Conservation (phyloP, 805 yeast genomes). For the Danielia oregonensis region DNA sequence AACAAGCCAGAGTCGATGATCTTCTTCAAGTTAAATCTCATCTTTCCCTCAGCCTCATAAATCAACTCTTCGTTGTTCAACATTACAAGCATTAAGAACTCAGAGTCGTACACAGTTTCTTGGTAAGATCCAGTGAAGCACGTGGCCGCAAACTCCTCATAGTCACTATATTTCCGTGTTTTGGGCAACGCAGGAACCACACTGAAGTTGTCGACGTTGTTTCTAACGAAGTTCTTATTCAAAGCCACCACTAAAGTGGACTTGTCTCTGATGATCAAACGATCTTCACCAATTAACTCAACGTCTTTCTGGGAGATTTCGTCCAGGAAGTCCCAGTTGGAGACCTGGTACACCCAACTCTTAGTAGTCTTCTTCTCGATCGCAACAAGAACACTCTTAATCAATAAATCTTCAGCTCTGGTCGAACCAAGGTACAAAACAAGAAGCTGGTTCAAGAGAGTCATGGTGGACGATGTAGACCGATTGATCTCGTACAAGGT, state of each 20-base stretch:
- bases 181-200: constrained; percentile 4
- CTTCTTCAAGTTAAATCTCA: constrained; percentile 49
- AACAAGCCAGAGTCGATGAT: constrained; percentile 56
- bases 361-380: constrained; percentile 52
- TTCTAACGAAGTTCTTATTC: constrained; percentile 45
- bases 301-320: constrained; percentile 38
- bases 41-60: constrained; percentile 17
- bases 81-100: constrained; percentile 59
- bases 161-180: constrained; percentile 3
- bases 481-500: constrained; percentile 48
- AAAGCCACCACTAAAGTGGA: constrained; percentile 50
- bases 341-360: constrained; percentile 66
- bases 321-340: constrained; percentile 61
- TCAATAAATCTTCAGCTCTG: constrained; percentile 55
- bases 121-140: constrained; percentile 15
- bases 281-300: constrained; percentile 46
- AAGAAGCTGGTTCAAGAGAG: constrained; percentile 48
- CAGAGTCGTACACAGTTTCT: constrained; percentile 56
- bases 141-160: constrained; percentile 1
- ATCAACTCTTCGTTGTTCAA: constrained; percentile 66
- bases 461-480: constrained; percentile 40
- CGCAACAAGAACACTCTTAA: constrained; percentile 51
- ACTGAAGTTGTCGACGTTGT: constrained; percentile 36
- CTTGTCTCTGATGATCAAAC: constrained; percentile 41
- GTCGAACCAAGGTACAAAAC: constrained; percentile 58